Conservation (phyloP, 306 rosid species). For the Cucurbita ficifolia region DNA sequence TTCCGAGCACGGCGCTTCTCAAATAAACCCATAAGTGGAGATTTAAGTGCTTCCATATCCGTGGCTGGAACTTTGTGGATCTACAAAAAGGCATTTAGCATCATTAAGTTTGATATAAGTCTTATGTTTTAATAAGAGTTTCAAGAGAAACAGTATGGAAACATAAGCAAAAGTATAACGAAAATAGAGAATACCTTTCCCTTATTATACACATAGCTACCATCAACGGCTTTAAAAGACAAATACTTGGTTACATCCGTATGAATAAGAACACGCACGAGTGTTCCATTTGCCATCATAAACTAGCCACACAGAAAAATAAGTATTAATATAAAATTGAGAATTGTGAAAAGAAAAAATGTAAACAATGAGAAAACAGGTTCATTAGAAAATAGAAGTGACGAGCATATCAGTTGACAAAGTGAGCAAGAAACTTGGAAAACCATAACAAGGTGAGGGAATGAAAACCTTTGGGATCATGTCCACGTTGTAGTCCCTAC, state of each 20-base stretch:
- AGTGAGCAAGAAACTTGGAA: background rate
- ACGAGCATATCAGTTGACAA: background rate
- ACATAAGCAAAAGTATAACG: background rate
- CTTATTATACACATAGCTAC: slow-evolving; percentile 52
- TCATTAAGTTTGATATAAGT: background rate
- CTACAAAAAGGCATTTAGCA: slow-evolving; percentile 26
- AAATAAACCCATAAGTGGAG: slow-evolving; percentile 93
- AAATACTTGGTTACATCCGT: slow-evolving; percentile 94
- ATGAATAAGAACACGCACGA: slow-evolving; percentile 91
- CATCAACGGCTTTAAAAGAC: slow-evolving; percentile 87
- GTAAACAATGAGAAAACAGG: background rate
- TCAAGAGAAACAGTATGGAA: background rate
- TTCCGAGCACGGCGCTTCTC: slow-evolving; percentile 96
- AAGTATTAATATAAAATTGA: background rate
- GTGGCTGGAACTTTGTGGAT: slow-evolving; percentile 86
- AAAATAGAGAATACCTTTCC: slow-evolving; percentile 34
- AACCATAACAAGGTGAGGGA: background rate
- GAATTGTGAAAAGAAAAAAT: background rate
- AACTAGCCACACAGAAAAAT: slow-evolving; percentile 27
- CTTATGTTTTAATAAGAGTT: background rate
- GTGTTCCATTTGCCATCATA: slow-evolving; percentile 94
- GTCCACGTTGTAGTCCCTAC: slow-evolving; percentile 92
- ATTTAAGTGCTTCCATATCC: slow-evolving; percentile 85
- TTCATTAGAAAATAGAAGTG: background rate
- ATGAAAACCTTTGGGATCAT: slow-evolving; percentile 78